Conservation (phyloP, 2,329 filamentous ascomycete genomes). For the Cladophialophora bantiana region DNA sequence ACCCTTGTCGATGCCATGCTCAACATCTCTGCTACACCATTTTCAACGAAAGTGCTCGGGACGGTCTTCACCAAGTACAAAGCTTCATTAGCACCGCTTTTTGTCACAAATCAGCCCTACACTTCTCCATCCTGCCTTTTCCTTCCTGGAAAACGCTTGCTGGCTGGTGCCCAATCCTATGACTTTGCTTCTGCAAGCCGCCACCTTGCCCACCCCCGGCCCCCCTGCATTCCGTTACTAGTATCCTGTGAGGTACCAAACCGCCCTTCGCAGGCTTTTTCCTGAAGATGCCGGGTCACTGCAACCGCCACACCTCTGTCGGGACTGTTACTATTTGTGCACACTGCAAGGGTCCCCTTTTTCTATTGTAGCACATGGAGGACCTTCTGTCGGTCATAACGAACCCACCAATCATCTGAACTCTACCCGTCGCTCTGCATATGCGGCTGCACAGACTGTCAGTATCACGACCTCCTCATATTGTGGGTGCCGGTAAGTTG, state of each 20-base stretch:
- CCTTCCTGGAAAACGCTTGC: slow-evolving; percentile 6
- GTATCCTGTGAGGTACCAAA: slow-evolving; percentile 5
- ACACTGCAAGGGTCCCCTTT: slow-evolving; percentile 18
- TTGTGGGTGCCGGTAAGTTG: slow-evolving; percentile 6
- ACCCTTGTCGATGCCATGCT: slow-evolving; percentile 10
- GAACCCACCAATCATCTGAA: slow-evolving; percentile 28
- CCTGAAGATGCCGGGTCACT: background rate
- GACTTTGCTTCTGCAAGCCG: slow-evolving; percentile 10
- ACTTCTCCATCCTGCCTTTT: background rate
- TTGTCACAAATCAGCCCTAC: slow-evolving; percentile 19
- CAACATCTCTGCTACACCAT: slow-evolving; percentile 1
- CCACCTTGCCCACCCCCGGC: background rate
- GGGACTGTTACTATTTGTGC: slow-evolving; percentile 6
- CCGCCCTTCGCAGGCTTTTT: background rate
- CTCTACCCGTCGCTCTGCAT: slow-evolving; percentile 21
- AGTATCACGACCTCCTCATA: slow-evolving; percentile 9
- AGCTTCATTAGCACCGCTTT: slow-evolving; percentile 7
- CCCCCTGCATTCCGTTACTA: slow-evolving; percentile 9
- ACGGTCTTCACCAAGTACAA: background rate
- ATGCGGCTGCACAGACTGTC: slow-evolving; percentile 25
- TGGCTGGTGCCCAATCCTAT: background rate
- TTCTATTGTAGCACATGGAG: slow-evolving; percentile 15
- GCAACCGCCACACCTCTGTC: background rate
- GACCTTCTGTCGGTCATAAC: slow-evolving; percentile 30
- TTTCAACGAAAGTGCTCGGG: slow-evolving; percentile 3